A percentile compares a stretch with the other conserved stretches of the same genome.
Evolutionary conservation across 129 eudicot genomes (phyloP).

Genomic region (Chrysanthemum seticuspe): DNA sequence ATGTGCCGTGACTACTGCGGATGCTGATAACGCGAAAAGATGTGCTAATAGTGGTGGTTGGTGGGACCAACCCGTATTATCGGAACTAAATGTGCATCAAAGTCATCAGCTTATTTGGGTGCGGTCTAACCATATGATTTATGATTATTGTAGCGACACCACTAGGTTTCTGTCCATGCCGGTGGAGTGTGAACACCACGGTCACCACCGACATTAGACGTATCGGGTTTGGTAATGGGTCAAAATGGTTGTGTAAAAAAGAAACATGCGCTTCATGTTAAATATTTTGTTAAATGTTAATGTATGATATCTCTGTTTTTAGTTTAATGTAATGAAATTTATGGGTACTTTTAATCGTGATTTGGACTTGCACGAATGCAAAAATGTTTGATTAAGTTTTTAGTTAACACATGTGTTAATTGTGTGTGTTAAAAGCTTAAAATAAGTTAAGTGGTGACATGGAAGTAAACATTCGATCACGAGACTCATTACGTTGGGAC

Average conservation of each 20-base stretch:
- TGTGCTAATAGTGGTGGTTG: slow-evolving; percentile 62
- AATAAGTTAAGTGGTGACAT: slow-evolving; percentile 3
- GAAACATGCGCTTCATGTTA: slow-evolving; percentile 43
- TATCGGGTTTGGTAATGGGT: not conserved
- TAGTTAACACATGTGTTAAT: slow-evolving; percentile 32
- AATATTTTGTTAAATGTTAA: slow-evolving; percentile 28
- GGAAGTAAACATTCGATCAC: slow-evolving; percentile 9
- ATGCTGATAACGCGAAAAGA: slow-evolving; percentile 42
- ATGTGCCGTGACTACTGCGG: slow-evolving; percentile 56
- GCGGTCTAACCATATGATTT: slow-evolving; percentile 75
- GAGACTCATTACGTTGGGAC: slow-evolving; percentile 11
- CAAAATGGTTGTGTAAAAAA: slow-evolving; percentile 20
- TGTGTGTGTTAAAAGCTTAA: not conserved
- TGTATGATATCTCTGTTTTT: slow-evolving; percentile 21
- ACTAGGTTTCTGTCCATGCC: slow-evolving; percentile 66
- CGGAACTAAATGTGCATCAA: slow-evolving; percentile 77
- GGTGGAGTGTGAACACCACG: slow-evolving; percentile 70
- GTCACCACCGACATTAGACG: slow-evolving; percentile 65
- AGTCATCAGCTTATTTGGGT: slow-evolving; percentile 90
- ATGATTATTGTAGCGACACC: slow-evolving; percentile 72
- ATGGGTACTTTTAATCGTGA: not conserved
- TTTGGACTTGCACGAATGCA: slow-evolving; percentile 25
- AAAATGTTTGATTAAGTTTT: not conserved
- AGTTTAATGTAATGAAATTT: slow-evolving; percentile 10
- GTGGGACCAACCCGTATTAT: slow-evolving; percentile 81